Conservation (phyloP, 345 rosid genomes). For the Crucihimalaya himalaica region DNA sequence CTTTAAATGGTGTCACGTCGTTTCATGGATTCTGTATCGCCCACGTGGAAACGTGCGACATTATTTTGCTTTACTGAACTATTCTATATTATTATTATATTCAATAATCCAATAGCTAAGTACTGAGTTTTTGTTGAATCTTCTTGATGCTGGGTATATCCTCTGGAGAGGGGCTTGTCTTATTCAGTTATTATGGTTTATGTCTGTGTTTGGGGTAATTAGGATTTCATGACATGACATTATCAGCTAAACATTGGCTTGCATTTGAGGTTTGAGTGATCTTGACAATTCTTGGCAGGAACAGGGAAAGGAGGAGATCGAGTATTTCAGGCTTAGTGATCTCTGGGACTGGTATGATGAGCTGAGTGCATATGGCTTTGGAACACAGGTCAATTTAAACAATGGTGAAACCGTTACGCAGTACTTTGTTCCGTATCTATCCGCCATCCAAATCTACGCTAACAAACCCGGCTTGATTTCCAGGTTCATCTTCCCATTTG, state of each 20-base stretch:
- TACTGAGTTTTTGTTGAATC: slow-evolving; percentile 8
- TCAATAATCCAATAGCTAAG: slow-evolving; percentile 15
- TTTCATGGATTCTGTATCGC: slow-evolving; percentile 28
- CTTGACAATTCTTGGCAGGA: slow-evolving; percentile 52
- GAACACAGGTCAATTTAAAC: slow-evolving; percentile 43
- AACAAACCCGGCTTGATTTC: slow-evolving; percentile 43
- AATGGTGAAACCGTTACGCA: slow-evolving; percentile 51
- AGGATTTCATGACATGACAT: background rate
- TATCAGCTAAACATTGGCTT: background rate
- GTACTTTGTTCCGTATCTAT: slow-evolving; percentile 71
- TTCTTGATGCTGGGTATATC: background rate
- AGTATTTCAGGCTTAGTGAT: slow-evolving; percentile 61
- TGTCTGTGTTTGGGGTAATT: background rate
- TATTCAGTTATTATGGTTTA: slow-evolving; percentile 1
- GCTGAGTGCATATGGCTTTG: slow-evolving; percentile 75
- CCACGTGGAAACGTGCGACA: slow-evolving; percentile 42
- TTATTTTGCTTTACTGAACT: slow-evolving; percentile 14
- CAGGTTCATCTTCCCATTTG: slow-evolving; percentile 48
- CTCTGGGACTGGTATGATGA: slow-evolving; percentile 74
- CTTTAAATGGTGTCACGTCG: slow-evolving; percentile 32
- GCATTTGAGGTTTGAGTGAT: slow-evolving; percentile 18
- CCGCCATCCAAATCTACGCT: slow-evolving; percentile 67
- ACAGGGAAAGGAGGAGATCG: slow-evolving; percentile 49
- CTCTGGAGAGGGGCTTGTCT: slow-evolving; percentile 14
- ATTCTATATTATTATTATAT: slow-evolving; percentile 8